Base-by-base conservation (phyloP, 176 grass and related monocot genomes). In the Avena insularis region DNA sequence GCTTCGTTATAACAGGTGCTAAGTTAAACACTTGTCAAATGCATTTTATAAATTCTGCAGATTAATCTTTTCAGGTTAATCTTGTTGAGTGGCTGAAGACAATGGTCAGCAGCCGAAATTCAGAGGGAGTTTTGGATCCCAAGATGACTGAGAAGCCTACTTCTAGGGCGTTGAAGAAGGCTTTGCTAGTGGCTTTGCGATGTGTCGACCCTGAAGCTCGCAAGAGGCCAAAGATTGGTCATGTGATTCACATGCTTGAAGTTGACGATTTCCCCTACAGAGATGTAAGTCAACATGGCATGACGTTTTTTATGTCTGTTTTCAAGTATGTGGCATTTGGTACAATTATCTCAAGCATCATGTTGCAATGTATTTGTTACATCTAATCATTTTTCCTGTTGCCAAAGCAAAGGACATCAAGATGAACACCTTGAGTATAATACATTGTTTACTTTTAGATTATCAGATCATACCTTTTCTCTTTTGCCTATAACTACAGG, bases 191-290 rank as follows among this genome's bases (percentile, higher is more conserved):
- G 33, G 92, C 97, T 57, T 78, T 99, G 35, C 87, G 97, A 64
- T 99, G 97, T 17, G 97, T 99, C 9, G 97, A 99, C 88, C 92
- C 97, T 79, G 97, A 99, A 81, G 90, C 97, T 67, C 91, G 92
- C 72, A 96, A 99, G 82, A 99, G 97, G 87, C 97, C 97, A 2
- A 99, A 94, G 82, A 96, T 99, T 77, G 97, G 97, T 33, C 94
- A 93, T 87, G 97, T 96, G 9, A 96, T 99, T 86, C 97, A 99
- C 87, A 99, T 96, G 97, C 97, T 99, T 83, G 94, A 96, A 90
- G 97, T 93, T 78, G 94, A 99, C 47, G 97, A 99, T 90, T 99
- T 99, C 45, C 94, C 94, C 16, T 96, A 99, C 86, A 95, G 91
- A 94, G 94, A 99, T 89, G 97, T 99, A 91, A 92, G 81, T 85